phyloP scores from a whole-genome alignment of 2,329 filamentous ascomycete species.

The Botrytis cinerea region DNA sequence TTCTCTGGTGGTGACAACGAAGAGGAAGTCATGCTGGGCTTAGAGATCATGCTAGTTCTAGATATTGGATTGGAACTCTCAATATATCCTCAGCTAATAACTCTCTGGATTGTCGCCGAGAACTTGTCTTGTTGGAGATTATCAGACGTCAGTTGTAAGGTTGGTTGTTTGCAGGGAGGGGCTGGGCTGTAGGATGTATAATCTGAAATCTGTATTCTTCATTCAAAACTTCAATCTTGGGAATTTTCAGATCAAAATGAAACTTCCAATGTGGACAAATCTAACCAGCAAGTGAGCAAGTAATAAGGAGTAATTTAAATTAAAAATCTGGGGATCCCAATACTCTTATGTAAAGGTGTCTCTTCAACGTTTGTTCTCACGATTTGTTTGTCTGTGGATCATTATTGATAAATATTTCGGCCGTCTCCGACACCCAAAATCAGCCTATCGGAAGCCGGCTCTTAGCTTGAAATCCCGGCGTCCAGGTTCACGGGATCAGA shows the following conservation, averaged over 20 bases:
- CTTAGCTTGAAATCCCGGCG: neutral
- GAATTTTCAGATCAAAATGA: neutral
- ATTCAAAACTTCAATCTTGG: neutral
- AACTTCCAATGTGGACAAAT: neutral
- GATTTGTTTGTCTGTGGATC: slow-evolving; percentile 6
- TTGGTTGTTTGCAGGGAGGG: neutral
- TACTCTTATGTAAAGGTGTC: neutral
- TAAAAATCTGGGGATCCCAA: neutral
- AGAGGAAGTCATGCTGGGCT: neutral
- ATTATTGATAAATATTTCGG: slow-evolving; percentile 2
- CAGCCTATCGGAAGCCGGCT: slow-evolving; percentile 9
- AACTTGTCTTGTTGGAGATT: neutral
- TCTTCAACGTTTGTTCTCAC: neutral
- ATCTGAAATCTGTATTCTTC: neutral
- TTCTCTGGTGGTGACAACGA: neutral
- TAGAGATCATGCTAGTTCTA: neutral
- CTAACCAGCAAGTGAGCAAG: neutral
- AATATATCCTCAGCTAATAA: neutral
- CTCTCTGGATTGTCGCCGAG: neutral
- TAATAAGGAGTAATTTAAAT: neutral
- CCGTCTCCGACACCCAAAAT: neutral
- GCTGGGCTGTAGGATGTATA: neutral
- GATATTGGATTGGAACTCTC: neutral
- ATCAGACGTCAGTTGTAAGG: neutral
- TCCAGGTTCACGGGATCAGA: slow-evolving; percentile 3